Evolutionary conservation across 2,329 filamentous ascomycete genomes (phyloP).

Genomic region (Cephalotrichum gorgonifer): DNA sequence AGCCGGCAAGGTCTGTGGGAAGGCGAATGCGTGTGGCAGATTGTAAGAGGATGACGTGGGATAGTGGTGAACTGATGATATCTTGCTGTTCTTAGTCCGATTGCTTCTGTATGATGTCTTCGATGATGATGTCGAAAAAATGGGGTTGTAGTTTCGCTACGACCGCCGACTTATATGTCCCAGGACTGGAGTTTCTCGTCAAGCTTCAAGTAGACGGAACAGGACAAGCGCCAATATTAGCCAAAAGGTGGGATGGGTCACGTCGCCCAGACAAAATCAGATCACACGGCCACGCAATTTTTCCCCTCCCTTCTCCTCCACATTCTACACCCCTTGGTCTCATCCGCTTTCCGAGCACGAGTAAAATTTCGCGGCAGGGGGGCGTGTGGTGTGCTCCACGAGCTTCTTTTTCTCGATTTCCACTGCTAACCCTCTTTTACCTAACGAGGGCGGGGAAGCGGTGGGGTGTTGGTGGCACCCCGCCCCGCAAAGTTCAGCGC

Average conservation of each 20-base stretch:
- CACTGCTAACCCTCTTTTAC: neutral
- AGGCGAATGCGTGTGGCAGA: neutral
- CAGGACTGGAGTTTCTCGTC: neutral
- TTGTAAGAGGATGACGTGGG: too few relatives aligned
- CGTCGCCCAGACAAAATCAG: neutral
- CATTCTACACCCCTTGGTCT: too few relatives aligned
- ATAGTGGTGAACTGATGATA: too few relatives aligned
- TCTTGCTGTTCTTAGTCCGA: too few relatives aligned
- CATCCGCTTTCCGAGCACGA: too few relatives aligned
- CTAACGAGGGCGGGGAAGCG: neutral
- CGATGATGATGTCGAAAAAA: neutral
- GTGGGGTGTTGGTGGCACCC: neutral
- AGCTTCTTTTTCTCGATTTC: neutral
- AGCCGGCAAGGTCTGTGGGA: neutral
- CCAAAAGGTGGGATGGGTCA: neutral
- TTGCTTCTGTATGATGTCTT: neutral
- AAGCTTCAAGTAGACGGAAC: neutral
- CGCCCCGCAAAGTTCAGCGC: neutral
- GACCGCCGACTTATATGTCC: neutral
- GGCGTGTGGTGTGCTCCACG: neutral
- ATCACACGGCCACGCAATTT: slow-evolving; percentile 4
- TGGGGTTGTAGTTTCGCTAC: too few relatives aligned
- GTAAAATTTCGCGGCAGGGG: neutral
- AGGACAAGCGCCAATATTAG: neutral
- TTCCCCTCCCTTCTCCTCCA: neutral